Evolutionary conservation across 2,329 filamentous ascomycete genomes (phyloP).

Genomic region (Neofusicoccum laricinum): DNA sequence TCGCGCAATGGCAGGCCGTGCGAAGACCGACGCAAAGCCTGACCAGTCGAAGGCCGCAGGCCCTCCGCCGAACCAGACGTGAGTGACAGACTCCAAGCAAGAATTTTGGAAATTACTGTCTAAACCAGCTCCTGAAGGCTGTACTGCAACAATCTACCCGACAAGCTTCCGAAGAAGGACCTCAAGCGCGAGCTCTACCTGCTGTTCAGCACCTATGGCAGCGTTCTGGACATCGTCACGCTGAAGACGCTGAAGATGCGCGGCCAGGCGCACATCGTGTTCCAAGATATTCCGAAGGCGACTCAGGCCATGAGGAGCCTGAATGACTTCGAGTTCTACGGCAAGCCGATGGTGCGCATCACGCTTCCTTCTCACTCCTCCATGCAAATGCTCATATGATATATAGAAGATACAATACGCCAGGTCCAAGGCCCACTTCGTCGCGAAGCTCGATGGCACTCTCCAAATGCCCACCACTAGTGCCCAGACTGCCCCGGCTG

Average conservation of each 20-base stretch:
- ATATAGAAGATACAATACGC: slow-evolving; percentile 83
- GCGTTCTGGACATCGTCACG: slow-evolving; percentile 86
- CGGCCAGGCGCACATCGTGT: slow-evolving; percentile 91
- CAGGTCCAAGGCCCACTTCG: slow-evolving; percentile 81
- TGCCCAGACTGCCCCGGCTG: slow-evolving; percentile 26
- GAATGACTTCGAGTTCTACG: slow-evolving; percentile 82
- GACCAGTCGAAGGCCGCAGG: slow-evolving; percentile 14
- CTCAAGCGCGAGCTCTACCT: slow-evolving; percentile 85
- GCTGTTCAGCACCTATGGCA: slow-evolving; percentile 89
- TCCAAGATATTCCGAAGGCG: slow-evolving; percentile 83
- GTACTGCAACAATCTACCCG: slow-evolving; percentile 84
- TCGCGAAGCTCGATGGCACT: slow-evolving; percentile 88
- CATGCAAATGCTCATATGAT: not conserved
- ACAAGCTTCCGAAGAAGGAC: slow-evolving; percentile 87
- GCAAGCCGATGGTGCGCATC: slow-evolving; percentile 71
- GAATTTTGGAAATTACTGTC: not conserved
- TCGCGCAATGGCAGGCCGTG: slow-evolving; percentile 7
- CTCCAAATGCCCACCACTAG: slow-evolving; percentile 48
- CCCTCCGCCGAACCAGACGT: slow-evolving; percentile 33
- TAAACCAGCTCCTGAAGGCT: slow-evolving; percentile 54
- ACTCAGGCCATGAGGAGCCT: slow-evolving; percentile 90
- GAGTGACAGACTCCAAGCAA: slow-evolving; percentile 15
- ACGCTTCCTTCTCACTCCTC: not conserved
- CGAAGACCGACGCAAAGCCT: slow-evolving; percentile 13
- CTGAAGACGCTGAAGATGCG: slow-evolving; percentile 90